Evolutionary conservation across 1,284 basidiomycete species (phyloP).

Genomic region (Peniophora sp.): DNA sequence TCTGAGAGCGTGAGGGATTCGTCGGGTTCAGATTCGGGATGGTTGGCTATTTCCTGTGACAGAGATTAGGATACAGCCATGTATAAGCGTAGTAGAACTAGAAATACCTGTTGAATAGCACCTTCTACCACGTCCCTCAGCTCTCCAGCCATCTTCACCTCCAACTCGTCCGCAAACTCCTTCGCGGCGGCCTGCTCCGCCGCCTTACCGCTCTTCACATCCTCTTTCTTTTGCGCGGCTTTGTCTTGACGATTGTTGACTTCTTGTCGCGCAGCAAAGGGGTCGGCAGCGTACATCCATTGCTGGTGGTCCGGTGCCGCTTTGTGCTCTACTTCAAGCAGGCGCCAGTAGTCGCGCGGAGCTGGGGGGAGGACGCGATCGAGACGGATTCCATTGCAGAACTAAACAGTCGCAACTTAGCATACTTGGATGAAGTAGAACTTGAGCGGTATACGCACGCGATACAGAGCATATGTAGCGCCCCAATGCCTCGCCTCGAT

Average conservation of each 20-base stretch:
- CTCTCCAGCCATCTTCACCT: conserved; percentile 77
- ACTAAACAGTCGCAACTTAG: conserved; percentile 33
- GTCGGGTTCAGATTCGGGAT: conserved; percentile 44
- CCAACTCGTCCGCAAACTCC: conserved; percentile 63
- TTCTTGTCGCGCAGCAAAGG: conserved; percentile 67
- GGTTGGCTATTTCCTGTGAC: conserved; percentile 40
- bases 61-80: background rate
- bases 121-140: conserved; percentile 80
- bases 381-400: conserved; percentile 74
- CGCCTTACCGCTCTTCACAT: conserved; percentile 9
- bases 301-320: conserved; percentile 58
- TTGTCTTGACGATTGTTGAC: conserved; percentile 61
- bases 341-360: conserved; percentile 80
- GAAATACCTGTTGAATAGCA: conserved; percentile 65
- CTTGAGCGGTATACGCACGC: conserved; percentile 50
- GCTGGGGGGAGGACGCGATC: conserved; percentile 74
- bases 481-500: conserved; percentile 83
- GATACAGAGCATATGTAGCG: conserved; percentile 81
- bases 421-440: too few species aligned
- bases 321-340: conserved; percentile 67
- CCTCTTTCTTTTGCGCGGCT: conserved; percentile 36
- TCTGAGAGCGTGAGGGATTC: conserved; percentile 37
- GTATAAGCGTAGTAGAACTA: background rate
- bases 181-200: conserved; percentile 15
- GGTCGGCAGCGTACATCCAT: conserved; percentile 85